These are phyloP conservation scores for Mediolabrus comicus DNA, from an alignment of 108 stramenopile species.

Conservation along the genomic window DNA sequence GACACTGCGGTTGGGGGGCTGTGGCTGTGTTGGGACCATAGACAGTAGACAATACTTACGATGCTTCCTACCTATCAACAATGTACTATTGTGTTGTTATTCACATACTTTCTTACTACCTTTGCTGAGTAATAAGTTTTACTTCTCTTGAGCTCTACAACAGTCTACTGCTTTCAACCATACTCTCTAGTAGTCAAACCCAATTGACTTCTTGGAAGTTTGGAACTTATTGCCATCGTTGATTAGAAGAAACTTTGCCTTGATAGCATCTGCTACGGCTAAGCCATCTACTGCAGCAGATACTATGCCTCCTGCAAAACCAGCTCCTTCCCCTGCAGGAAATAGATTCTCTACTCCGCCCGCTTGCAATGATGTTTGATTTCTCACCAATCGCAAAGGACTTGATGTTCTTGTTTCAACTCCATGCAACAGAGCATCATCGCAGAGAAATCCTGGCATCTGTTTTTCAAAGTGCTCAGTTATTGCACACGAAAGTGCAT, in stretches of 20 bases:
- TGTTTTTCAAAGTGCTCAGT: slow-evolving; percentile 71
- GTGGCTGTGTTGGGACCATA: no score
- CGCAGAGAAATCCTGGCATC: slow-evolving; percentile 61
- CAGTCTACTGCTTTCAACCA: no score
- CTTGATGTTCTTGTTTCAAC: slow-evolving; percentile 94
- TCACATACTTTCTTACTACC: no score
- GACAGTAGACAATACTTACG: no score
- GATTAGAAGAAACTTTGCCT: slow-evolving; percentile 44
- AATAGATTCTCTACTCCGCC: slow-evolving; percentile 64
- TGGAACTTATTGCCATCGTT: background rate
- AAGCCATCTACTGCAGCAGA: slow-evolving; percentile 95
- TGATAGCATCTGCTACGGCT: slow-evolving; percentile 77
- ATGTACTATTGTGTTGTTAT: no score
- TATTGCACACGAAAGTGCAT: slow-evolving; percentile 74
- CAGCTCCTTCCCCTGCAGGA: slow-evolving; percentile 95
- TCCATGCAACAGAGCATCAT: slow-evolving; percentile 86
- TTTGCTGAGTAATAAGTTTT: no score
- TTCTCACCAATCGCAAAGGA: slow-evolving; percentile 81
- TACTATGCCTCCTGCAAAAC: slow-evolving; percentile 97
- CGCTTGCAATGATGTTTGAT: slow-evolving; percentile 68
- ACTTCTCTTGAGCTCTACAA: no score
- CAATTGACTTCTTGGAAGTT: slow-evolving; percentile 1
- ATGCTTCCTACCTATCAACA: no score
- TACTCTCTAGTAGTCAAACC: slow-evolving; percentile 35
- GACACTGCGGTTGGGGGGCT: no score